Evolutionary conservation across 176 grass and related monocot species (phyloP), one percentile per base, ranked within the genome.

Genomic region (Paspalum vaginatum): DNA sequence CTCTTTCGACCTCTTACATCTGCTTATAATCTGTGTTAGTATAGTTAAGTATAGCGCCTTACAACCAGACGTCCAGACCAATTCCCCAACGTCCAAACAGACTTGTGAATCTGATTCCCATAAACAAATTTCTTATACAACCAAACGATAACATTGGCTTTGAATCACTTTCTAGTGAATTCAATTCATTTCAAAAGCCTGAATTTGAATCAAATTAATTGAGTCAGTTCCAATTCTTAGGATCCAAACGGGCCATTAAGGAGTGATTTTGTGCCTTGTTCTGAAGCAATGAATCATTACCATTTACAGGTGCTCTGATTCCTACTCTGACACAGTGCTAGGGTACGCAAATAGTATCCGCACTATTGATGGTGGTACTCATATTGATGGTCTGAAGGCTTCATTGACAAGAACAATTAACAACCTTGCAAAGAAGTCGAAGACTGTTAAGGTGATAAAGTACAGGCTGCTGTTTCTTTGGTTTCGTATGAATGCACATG

Each of bases 301-400:
- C 40, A 77, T 71, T 77, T 90, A 79, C 92, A 98, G 96, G 96
- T 98, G 88, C 79, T 79, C 83, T 81, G 96, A 98, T 89, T 98
- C 96, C 38, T 98, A 95, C 88, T 85, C 90, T 59, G 96, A 98
- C 85, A 95, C 86, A 61, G 84, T 98, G 55, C 84, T 98, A 84
- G 96, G 92, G 85, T 98, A 98, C 47, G 96, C 96, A 65, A 98
- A 98, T 67, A 98, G 96, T 74, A 98, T 98, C 79, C 96, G 96
- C 25, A 98, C 96, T 65, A 78, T 98, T 76, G 96, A 98, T 82
- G 96, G 96, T 68, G 96, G 96, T 61, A 95, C 96, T 80, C 96
- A 98, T 87, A 98, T 98, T 75, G 96, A 98, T 71, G 96, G 96
- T 24, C 72, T 95, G 72, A 98, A 93, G 85, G 76, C 84, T 64